These are phyloP conservation scores for Pichia sp. DNA, from an alignment of 1,139 yeast genomes.

Conservation along the genomic window DNA sequence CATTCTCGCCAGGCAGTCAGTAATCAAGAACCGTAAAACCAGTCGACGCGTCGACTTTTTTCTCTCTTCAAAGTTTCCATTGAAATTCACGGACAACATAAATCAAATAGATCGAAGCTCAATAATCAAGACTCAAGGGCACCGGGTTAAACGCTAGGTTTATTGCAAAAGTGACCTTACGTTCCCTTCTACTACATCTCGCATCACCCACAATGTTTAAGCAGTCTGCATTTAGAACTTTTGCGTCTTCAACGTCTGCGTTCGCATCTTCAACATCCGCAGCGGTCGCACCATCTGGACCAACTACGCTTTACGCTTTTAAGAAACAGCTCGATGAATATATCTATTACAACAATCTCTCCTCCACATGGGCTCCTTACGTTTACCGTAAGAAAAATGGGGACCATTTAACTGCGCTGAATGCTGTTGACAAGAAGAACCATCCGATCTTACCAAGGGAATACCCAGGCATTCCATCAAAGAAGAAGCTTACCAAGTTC, in stretches of 20 bases:
- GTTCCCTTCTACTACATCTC: too few relatives aligned
- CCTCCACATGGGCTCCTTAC: constrained; percentile 31
- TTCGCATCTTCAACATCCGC: neutral
- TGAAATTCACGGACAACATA: too few relatives aligned
- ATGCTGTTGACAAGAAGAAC: constrained; percentile 39
- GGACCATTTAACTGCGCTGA: constrained; percentile 42
- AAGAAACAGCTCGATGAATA: constrained; percentile 25
- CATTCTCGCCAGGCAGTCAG: too few relatives aligned
- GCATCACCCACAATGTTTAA: neutral
- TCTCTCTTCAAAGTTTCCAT: too few relatives aligned
- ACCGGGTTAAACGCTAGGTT: too few relatives aligned
- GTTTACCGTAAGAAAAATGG: constrained; percentile 41
- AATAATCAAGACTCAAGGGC: too few relatives aligned
- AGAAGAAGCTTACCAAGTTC: constrained; percentile 27
- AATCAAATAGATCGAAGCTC: too few relatives aligned
- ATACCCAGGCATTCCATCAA: constrained; percentile 32
- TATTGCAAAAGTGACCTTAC: too few relatives aligned
- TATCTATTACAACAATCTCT: constrained; percentile 25
- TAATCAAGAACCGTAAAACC: too few relatives aligned
- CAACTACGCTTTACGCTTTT: constrained; percentile 17
- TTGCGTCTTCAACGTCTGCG: neutral
- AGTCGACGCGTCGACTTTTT: too few relatives aligned
- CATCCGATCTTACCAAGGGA: constrained; percentile 32
- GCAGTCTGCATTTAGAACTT: neutral
- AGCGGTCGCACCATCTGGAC: neutral